phyloP scores from a whole-genome alignment of 345 rosid genomes.

The Euphorbia lathyris region DNA sequence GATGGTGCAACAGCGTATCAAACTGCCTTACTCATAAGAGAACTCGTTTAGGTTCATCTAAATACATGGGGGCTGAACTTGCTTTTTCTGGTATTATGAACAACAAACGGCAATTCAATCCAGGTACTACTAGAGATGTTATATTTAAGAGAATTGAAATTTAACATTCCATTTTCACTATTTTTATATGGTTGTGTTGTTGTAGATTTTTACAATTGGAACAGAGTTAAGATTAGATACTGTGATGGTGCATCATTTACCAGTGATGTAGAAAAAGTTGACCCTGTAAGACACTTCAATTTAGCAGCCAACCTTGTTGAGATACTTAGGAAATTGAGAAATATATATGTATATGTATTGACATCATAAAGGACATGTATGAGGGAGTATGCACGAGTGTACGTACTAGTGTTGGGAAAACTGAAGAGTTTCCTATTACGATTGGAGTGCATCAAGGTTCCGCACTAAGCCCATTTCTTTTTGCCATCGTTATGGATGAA shows the following conservation, averaged over 20 bases:
- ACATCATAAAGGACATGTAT: no score
- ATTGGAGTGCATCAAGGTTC: no score
- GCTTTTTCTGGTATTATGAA: conserved; percentile 83
- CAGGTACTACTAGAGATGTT: no score
- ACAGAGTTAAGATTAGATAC: conserved; percentile 79
- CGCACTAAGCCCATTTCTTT: no score
- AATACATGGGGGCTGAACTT: conserved; percentile 49
- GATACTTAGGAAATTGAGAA: background rate
- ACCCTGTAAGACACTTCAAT: conserved; percentile 47
- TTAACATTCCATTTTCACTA: background rate
- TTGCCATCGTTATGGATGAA: no score
- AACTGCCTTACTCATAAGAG: conserved; percentile 57
- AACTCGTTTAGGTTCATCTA: conserved; percentile 80
- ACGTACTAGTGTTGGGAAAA: no score
- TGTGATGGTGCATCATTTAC: conserved; percentile 93
- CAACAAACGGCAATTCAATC: conserved; percentile 54
- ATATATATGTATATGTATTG: no score
- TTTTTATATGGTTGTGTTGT: background rate
- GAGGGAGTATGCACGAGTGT: no score
- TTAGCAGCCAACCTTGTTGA: background rate
- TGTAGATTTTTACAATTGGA: conserved; percentile 86
- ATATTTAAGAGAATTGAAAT: no score
- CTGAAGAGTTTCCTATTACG: no score
- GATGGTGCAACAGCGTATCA: conserved; percentile 82
- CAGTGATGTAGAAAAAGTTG: conserved; percentile 70